Percentiles rank a stretch among this genome's conserved stretches.
These are phyloP conservation scores for Candida chilensis DNA, from an alignment of 805 yeast genomes.

Conservation along the genomic window DNA sequence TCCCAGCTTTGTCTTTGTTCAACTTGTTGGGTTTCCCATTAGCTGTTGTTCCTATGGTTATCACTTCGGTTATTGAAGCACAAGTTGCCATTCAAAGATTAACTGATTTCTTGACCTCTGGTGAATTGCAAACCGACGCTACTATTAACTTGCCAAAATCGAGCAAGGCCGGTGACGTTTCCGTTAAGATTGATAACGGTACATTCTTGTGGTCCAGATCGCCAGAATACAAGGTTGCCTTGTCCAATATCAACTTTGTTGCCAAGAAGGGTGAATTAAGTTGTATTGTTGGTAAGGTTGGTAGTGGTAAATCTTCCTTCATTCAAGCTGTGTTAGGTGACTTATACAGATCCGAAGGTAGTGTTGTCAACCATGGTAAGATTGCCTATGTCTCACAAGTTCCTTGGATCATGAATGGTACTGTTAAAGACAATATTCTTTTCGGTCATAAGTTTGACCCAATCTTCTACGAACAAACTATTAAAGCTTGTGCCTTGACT, in stretches of 20 bases:
- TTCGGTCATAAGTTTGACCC: constrained; percentile 85
- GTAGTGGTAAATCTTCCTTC: constrained; percentile 82
- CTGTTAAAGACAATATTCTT: constrained; percentile 82
- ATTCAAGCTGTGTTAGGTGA: constrained; percentile 79
- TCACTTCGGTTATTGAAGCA: constrained; percentile 81
- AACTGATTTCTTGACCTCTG: constrained; percentile 58
- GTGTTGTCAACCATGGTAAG: constrained; percentile 62
- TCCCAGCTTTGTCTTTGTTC: constrained; percentile 84
- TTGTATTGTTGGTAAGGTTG: constrained; percentile 87
- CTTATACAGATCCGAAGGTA: constrained; percentile 66
- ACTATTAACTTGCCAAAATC: constrained; percentile 45
- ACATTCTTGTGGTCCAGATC: constrained; percentile 74
- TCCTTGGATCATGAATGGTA: constrained; percentile 96
- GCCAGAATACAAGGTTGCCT: constrained; percentile 61
- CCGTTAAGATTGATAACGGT: constrained; percentile 53
- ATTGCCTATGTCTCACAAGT: constrained; percentile 88
- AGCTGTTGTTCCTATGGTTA: constrained; percentile 85
- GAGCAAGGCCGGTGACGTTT: constrained; percentile 51
- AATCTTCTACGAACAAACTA: constrained; percentile 69
- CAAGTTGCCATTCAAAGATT: constrained; percentile 76
- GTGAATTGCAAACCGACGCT: constrained; percentile 80
- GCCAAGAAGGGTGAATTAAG: constrained; percentile 71
- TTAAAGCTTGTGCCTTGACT: constrained; percentile 81
- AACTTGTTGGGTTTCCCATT: constrained; percentile 87
- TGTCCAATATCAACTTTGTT: constrained; percentile 49